Conservation (phyloP, 441 rosid genomes). For the Viola pubescens region DNA sequence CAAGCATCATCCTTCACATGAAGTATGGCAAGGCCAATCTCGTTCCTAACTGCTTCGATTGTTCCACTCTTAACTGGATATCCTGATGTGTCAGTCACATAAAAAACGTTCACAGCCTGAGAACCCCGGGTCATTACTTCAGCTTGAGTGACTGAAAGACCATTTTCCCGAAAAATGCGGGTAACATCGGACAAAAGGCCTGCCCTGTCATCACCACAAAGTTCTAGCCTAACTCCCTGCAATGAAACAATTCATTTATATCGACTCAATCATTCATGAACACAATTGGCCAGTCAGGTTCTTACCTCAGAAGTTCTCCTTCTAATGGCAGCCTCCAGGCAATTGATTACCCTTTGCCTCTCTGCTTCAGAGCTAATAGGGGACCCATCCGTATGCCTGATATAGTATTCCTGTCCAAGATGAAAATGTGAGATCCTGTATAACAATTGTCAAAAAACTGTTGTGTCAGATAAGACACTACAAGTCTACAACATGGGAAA, state of each 20-base stretch:
- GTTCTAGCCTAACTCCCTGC: constrained; percentile 85
- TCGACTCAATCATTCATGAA: constrained; percentile 1
- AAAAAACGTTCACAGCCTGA: constrained; percentile 67
- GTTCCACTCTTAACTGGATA: constrained; percentile 45
- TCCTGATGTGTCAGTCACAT: constrained; percentile 61
- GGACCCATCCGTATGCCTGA: constrained; percentile 79
- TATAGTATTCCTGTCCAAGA: constrained; percentile 65
- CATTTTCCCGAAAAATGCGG: constrained; percentile 87
- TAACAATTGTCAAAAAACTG: neutral
- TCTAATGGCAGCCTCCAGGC: constrained; percentile 91
- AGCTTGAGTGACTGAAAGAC: constrained; percentile 78
- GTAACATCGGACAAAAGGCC: constrained; percentile 88
- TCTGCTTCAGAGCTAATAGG: constrained; percentile 91
- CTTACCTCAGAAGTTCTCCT: constrained; percentile 77
- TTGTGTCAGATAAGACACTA: too few relatives aligned
- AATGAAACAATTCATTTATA: constrained; percentile 4
- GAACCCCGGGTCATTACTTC: constrained; percentile 85
- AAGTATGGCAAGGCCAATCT: constrained; percentile 54
- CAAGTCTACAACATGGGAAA: neutral
- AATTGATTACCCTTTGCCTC: constrained; percentile 75
- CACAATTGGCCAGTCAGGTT: neutral
- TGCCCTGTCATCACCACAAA: constrained; percentile 69
- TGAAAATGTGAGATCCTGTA: constrained; percentile 3
- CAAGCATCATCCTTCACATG: constrained; percentile 42
- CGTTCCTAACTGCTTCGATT: constrained; percentile 60